Base-by-base conservation (phyloP, 2,329 filamentous ascomycete species). In the Fusarium hostae region DNA sequence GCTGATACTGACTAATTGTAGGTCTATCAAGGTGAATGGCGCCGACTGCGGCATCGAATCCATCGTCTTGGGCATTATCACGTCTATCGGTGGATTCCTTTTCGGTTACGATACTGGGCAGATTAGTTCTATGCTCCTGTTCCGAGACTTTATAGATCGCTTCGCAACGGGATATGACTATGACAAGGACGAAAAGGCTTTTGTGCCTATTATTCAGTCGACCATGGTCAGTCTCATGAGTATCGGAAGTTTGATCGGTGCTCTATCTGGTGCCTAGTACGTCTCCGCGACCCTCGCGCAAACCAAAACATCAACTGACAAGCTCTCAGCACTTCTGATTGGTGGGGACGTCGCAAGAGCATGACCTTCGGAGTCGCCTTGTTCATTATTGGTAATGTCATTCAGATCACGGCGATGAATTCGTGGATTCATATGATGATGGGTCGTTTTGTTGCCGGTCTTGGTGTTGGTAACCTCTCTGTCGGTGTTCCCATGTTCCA, bases 401-500 rank as follows among this genome's bases (percentile, higher is more conserved):
- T 92, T 41, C 90, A 93, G 78, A 89, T 93, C 74, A 85, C 89
- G 1, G 87, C 89, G 8, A 81, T 81, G 58, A 74, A 82, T 26
- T 83, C 81, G 43, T 93, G 91, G 91, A 86, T 90, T 71, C 90
- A 92, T 76, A 82, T 92, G 70, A 89, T 88, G 79, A 84, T 90
- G 70, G 91, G 90, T 35, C 85, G 91, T 67, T 89, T 90, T 81
- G 83, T 91, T 32, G 89, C 90, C 39, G 91, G 91, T 75, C 83
- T 93, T 5, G 90, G 91, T 47, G 86, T 93, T 32, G 91, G 91
- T 45, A 90, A 86, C 56, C 83, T 93, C 3, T 91, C 89, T 1
- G 87, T 91, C 37, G 84, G 88, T 39, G 89, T 91, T 4, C 90
- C 90, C 63, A 89, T 92, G 85, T 91, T 89, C 79, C 89, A 92